Base-by-base conservation (phyloP, 2,329 filamentous ascomycete genomes). In the Apiospora kogelbergensis region DNA sequence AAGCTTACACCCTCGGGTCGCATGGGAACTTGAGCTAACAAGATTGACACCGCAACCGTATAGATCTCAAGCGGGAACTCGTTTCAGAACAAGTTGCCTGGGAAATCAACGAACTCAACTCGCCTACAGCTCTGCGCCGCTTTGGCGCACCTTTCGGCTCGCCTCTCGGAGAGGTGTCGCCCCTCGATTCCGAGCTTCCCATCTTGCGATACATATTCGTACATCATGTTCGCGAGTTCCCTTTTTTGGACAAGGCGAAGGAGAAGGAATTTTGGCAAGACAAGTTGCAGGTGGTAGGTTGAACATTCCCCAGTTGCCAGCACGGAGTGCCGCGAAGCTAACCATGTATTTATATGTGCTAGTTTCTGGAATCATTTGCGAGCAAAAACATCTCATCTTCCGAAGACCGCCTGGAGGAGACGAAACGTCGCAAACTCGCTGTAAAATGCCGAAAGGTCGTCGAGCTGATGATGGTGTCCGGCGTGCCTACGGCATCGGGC, bases 241-340 rank as follows among this genome's bases (percentile, higher is more conserved):
- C 96, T 1, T 99, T 99, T 78, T 88, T 99, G 72, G 94, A 99
- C 81, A 94, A 97, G 85, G 96, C 96, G 26, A 92, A 90, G 77
- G 96, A 99, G 86, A 97, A 98, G 87, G 96, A 99, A 82, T 99
- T 99, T 77, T 99, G 96, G 96, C 96, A 99, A 83, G 94, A 98
- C 79, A 98, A 97, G 80, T 84, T 99, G 70, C 96, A 99, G 84
- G 89, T 95, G 78, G 93, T 97, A 82, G 74, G 92, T 90, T 22
- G 30, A 1, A 64, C 1, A 20, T 48, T 33, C 60, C 26, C 13
- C 4, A 17, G 6, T 33, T 11, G 13, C 22, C 30, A 37, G 33
- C 26, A 41, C 22, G 63, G 67, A 63, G 64, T 68, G 67, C 70
- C 48, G 70, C 67, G n/a, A 22, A n/a, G 37, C 15, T 63, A 24